Evolutionary conservation across 306 rosid genomes (phyloP), one percentile per base, ranked within the genome.

Genomic region (Dalbergia cultrata): DNA sequence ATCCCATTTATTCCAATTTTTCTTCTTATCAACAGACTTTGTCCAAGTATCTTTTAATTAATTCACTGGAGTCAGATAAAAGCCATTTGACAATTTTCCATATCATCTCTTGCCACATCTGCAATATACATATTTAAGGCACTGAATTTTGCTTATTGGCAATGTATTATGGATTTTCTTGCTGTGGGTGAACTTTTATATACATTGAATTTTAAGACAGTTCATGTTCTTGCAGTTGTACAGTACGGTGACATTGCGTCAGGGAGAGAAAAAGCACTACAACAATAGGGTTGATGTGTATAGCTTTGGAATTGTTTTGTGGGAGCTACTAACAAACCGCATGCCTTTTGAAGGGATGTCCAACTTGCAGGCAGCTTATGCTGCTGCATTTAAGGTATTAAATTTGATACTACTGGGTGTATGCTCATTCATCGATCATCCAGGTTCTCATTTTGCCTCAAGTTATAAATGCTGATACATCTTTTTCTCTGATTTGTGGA

Each of bases 271-370:
- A 87, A 95, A 95, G 84, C 99, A 95, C 85, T 95, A 95, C 87
- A 95, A 95, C 84, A 95, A 95, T 86, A 95, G 87, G 84, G 99
- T 95, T 67, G 99, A 95, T 54, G 99, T 95, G 72, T 95, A 95
- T 82, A 95, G 99, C 89, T 95, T 95, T 84, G 99, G 99, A 64
- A 90, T 95, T 70, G 99, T 95, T 82, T 82, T 95, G 63, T 95
- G 99, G 99, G 99, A 95, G 85, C 85, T 95, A 56, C 79, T 95
- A 86, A 95, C 99, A 63, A 95, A 95, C 74, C 98, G 99, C 62
- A 91, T 95, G 99, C 99, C 99, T 14, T 95, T 95, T 70, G 99
- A 95, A 83, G 99, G 99, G 86, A 95, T 95, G 99, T 95, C 99
- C 45, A 95, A 95, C 89, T 87, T 95, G 86, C 99, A 95, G 86